A percentile compares a stretch with the other conserved stretches of the same genome.
Conservation (phyloP, 1,284 basidiomycete species). For the Malassezia sp. region DNA sequence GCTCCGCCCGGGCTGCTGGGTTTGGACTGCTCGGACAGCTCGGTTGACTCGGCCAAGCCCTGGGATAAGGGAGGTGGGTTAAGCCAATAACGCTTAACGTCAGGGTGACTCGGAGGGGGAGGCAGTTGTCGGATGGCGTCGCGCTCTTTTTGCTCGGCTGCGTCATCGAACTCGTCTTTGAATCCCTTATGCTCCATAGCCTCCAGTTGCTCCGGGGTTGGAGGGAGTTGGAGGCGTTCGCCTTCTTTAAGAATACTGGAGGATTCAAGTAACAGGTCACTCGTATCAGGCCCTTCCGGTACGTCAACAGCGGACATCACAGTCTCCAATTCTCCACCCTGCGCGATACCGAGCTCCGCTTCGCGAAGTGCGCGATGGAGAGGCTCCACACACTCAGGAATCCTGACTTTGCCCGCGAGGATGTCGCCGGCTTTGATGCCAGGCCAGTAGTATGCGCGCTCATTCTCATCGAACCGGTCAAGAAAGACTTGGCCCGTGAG, state of each 20-base stretch:
- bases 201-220: conserved; percentile 40
- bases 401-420: conserved; percentile 33
- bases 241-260: conserved; percentile 28
- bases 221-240: conserved; percentile 35
- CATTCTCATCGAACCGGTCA: conserved; percentile 42
- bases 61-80: too few relatives aligned
- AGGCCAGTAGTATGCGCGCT: conserved; percentile 42
- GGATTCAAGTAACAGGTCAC: background rate
- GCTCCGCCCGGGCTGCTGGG: too few relatives aligned
- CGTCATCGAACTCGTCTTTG: conserved; percentile 39
- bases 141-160: conserved; percentile 23
- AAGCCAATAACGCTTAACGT: too few relatives aligned
- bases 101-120: conserved; percentile 26
- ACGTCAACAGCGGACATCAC: conserved; percentile 7
- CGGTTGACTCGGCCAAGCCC: too few relatives aligned
- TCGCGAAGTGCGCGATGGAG: conserved; percentile 50
- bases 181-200: conserved; percentile 39
- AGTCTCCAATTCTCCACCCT: conserved; percentile 46
- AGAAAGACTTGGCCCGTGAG: conserved; percentile 36
- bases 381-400: conserved; percentile 48
- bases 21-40: too few relatives aligned
- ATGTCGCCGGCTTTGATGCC: conserved; percentile 37
- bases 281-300: conserved; percentile 10
- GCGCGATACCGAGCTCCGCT: conserved; percentile 52
- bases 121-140: conserved; percentile 23